Conservation (phyloP, 2,329 filamentous ascomycete genomes). For the Pseudogymnoascus sp. region DNA sequence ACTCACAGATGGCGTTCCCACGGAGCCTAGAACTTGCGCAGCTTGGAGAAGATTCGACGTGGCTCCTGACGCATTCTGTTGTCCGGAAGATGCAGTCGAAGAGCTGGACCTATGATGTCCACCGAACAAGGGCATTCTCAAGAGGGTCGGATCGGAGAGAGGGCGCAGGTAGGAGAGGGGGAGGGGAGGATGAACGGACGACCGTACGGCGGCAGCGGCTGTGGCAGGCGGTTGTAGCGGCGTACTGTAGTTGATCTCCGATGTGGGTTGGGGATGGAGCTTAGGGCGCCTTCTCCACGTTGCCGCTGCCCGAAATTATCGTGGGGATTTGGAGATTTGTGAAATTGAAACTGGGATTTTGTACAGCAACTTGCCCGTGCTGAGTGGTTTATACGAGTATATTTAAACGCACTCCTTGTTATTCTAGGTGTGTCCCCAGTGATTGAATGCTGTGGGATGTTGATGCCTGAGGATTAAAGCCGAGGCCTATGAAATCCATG, state of each 20-base stretch:
- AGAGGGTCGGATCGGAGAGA: background rate
- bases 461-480: background rate
- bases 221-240: background rate
- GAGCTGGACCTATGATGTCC: background rate
- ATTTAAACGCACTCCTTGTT: background rate
- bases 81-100: slow-evolving; percentile 14
- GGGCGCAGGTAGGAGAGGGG: background rate
- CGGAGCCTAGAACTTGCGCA: slow-evolving; percentile 23
- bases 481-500: background rate
- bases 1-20: slow-evolving; percentile 22
- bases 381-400: background rate
- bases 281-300: background rate
- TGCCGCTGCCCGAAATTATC: background rate
- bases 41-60: slow-evolving; percentile 23
- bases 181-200: background rate
- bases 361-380: background rate
- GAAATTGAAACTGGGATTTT: background rate
- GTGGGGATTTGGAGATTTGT: background rate
- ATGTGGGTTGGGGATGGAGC: background rate
- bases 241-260: background rate
- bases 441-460: background rate
- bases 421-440: background rate
- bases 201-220: background rate
- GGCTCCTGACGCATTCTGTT: slow-evolving; percentile 20
- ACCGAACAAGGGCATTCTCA: slow-evolving; percentile 8